Evolutionary conservation across 2,329 filamentous ascomycete species (phyloP).

Genomic region (Pseudogymnoascus sp.): DNA sequence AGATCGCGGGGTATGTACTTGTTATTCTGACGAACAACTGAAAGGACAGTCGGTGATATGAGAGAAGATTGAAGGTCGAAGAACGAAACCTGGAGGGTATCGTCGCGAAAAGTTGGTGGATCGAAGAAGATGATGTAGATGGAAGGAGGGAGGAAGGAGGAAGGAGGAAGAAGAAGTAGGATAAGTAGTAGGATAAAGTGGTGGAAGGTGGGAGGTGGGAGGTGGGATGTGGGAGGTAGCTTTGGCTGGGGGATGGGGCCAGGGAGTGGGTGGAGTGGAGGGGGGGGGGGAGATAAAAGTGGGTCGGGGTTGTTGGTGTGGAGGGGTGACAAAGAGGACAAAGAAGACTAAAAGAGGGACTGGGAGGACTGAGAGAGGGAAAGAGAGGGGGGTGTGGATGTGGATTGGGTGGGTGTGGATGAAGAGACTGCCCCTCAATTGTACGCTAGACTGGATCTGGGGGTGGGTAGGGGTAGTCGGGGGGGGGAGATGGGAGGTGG

Average conservation of each 20-base stretch:
- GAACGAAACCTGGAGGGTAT: slow-evolving; percentile 11
- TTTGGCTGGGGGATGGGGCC: not conserved
- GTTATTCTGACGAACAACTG: slow-evolving; percentile 21
- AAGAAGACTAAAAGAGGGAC: not conserved
- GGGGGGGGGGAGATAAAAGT: not conserved
- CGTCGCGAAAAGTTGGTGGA: slow-evolving; percentile 9
- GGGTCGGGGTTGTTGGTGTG: no score
- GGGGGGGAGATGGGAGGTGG: not conserved
- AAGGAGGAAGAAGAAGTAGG: slow-evolving; percentile 15
- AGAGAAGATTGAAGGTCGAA: slow-evolving; percentile 10
- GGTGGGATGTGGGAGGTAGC: not conserved
- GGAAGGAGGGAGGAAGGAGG: slow-evolving; percentile 12
- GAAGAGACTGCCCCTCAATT: not conserved
- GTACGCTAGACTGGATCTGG: not conserved
- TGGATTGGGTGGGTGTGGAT: not conserved
- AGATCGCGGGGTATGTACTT: not conserved
- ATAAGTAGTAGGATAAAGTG: not conserved
- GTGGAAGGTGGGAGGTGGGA: not conserved
- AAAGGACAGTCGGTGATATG: slow-evolving; percentile 23
- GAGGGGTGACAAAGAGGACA: not conserved
- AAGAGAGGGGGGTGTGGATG: not conserved
- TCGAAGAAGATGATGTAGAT: slow-evolving; percentile 15
- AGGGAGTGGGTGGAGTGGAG: not conserved
- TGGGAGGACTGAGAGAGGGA: not conserved
- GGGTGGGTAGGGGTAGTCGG: not conserved